Conservation (phyloP, 306 rosid genomes). For the Pterocarpus santalinus region DNA sequence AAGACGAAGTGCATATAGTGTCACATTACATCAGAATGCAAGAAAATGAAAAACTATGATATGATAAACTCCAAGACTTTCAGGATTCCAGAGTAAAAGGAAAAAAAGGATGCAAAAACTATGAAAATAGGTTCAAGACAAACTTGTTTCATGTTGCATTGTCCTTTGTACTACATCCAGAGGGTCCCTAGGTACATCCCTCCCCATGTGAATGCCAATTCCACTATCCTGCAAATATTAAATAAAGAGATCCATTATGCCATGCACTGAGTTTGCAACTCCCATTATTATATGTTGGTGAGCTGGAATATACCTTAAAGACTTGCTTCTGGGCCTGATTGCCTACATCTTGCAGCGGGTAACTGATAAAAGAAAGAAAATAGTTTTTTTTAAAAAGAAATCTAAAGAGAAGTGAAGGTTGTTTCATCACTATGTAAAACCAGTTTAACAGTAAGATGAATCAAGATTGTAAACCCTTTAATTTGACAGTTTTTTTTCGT, state of each 20-base stretch:
- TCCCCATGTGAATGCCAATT: constrained; percentile 40
- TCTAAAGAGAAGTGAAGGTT: background rate
- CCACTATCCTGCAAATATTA: constrained; percentile 49
- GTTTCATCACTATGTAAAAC: constrained; percentile 1
- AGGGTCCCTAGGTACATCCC: constrained; percentile 27
- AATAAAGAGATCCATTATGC: constrained; percentile 29
- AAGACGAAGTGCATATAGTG: background rate
- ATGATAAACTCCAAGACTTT: constrained; percentile 25
- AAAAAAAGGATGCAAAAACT: constrained; percentile 26
- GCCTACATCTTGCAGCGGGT: constrained; percentile 28
- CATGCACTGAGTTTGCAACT: constrained; percentile 31
- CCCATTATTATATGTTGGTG: constrained; percentile 16
- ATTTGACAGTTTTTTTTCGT: constrained; percentile 24
- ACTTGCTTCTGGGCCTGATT: constrained; percentile 40
- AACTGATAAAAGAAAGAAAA: constrained; percentile 50
- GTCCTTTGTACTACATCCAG: constrained; percentile 32
- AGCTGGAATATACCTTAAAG: constrained; percentile 32
- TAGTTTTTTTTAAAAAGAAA: background rate
- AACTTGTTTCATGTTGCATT: constrained; percentile 50
- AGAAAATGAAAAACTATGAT: background rate
- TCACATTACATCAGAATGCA: background rate
- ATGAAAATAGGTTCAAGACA: constrained; percentile 41
- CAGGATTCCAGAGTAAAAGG: background rate
- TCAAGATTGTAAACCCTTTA: constrained; percentile 1
- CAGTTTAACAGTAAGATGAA: constrained; percentile 26